Base-by-base conservation (phyloP, 73 alveolate genomes). In the Tetrahymena malaccensis region DNA sequence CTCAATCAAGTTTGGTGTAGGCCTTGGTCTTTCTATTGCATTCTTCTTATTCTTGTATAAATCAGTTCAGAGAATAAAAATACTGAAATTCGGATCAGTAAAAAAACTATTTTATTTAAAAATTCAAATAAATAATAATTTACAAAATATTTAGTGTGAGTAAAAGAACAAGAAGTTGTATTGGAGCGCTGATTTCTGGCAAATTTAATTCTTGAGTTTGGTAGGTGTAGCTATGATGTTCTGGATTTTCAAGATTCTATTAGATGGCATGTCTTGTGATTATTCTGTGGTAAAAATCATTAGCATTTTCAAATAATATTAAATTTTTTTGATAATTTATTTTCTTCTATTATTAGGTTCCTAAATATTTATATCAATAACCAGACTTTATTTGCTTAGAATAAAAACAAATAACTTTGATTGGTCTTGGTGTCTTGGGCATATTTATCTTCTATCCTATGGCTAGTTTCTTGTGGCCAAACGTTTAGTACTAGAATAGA, bases 401-500 rank as follows among this genome's bases (percentile, higher is more conserved):
- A 70, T 70, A n/a, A 70, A 70, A 70, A 0, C 40, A 70, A 11
- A 27, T 70, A 0, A 70, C 89, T 0, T 11, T 70, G 37, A 70
- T 70, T 22, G 94, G 44, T n/a, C 34, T 96, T 9, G 96, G 96
- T 6, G 35, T 95, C 27, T 35, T 95, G 13, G 94, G 95, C 0
- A 35, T 94, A 15, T 34, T 94, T 25, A 35, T 96, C 19, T 96
- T 94, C 95, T 96, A 96, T 94, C 98, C 98, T 35, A 94, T 96
- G 44, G 97, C 97, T 19, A 96, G 96, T 37, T 85, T 96, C 43
- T 38, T 96, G 94, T 96, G 85, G 93, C 96, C 98, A 6, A 96
- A 96, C 40, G 70, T 96, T 35, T 96, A 94, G 50, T 96, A 85
- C 94, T 38, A 83, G 70, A 85, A 96, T 57, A 85, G 96, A 84